These are phyloP conservation scores for Fraxinus platypoda DNA, from an alignment of 305 asterid genomes.

Conservation along the genomic window DNA sequence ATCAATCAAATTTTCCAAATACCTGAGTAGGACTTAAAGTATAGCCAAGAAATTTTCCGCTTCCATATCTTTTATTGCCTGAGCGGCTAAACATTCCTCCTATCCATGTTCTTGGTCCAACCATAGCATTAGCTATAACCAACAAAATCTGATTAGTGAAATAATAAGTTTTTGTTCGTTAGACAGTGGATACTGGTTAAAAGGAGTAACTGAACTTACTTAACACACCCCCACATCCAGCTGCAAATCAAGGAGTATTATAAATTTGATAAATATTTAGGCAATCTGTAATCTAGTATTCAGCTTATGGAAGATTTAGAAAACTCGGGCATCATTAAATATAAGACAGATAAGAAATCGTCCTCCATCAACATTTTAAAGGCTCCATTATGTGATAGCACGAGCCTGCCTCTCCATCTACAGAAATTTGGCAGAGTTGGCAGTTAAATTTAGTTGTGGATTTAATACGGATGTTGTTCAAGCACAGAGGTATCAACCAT, in stretches of 20 bases:
- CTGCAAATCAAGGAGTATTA: background rate
- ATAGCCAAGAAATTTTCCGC: conserved; percentile 51
- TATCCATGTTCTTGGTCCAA: conserved; percentile 93
- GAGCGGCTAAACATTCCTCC: conserved; percentile 83
- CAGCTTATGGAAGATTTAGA: background rate
- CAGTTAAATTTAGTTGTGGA: background rate
- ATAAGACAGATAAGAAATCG: background rate
- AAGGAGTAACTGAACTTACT: background rate
- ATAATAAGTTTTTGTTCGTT: background rate
- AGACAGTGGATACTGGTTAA: background rate
- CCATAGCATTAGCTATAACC: conserved; percentile 94
- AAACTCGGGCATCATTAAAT: background rate
- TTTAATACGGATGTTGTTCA: background rate
- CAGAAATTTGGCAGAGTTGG: background rate
- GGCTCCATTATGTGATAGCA: background rate
- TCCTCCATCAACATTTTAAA: background rate
- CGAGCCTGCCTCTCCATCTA: background rate
- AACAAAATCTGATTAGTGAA: conserved; percentile 22
- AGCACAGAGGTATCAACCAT: background rate
- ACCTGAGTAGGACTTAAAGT: conserved; percentile 70
- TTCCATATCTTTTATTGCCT: conserved; percentile 57
- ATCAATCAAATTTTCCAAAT: conserved; percentile 18
- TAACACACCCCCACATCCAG: background rate
- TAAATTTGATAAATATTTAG: background rate
- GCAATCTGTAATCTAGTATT: background rate